Base-by-base conservation (phyloP, 495 filamentous ascomycete genomes). In the Platismatia glauca region DNA sequence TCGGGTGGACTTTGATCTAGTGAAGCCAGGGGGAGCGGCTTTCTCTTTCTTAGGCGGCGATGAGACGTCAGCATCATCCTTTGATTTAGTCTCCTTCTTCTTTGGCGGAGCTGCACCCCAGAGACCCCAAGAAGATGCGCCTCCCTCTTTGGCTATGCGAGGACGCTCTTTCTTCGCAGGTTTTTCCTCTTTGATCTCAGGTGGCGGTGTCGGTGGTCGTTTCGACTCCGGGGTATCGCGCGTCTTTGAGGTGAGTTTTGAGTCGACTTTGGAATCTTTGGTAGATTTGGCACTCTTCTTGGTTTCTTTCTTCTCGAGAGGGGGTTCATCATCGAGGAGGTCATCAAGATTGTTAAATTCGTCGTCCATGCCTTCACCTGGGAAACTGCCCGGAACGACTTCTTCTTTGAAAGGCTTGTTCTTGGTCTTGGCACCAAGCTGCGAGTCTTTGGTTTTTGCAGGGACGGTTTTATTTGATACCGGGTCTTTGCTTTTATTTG, bases 101-200 rank as follows among this genome's bases (percentile, higher is more conserved):
- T 66, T 78, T 82, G 62, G 77, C n/a, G 79, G 72, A 20, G 78
- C 73, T 8, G 78, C 73, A 55, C 76, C 79, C 79, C 80, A 85
- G 72, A 84, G 81, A 31, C 81, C 83, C 84, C 84, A 86, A 27
- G 81, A 80, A 9, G 76, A 71, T 13, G 71, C 69, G 33, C 72
- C 76, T 33, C 75, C 64, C 15, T 75, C 73, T 33, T 80, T 81
- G 53, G 83, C 82, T 35, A 82, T 76, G 44, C 79, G 78, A 18
- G 82, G 66, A 22, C 84, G 83, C 60, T 86, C 84, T 64, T 85
- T 86, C 70, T 82, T 85, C 16, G 72, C 73, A 3, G 78, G 70
- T 55, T 78, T 79, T 13, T 74, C 70, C 38, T 77, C 74, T 58
- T 68, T 73, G 16, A 75, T 71, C 60, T 83, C 80, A 35, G 78